Conservation (phyloP, 139 green algal species). For the Chlorella ohadii region DNA sequence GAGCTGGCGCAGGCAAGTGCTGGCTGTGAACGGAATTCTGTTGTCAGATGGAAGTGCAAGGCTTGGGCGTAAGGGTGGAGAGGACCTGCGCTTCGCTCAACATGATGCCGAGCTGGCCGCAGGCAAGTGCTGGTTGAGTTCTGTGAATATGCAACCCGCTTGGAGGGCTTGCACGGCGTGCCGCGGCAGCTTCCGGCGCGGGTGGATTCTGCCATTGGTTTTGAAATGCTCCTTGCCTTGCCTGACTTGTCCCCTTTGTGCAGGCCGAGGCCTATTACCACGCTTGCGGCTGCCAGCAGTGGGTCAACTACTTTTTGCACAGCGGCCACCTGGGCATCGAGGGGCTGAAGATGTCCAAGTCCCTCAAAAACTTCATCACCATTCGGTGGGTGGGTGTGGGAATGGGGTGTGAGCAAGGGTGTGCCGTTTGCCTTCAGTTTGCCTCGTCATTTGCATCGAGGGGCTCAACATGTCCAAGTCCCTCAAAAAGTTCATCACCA, state of each 20-base stretch:
- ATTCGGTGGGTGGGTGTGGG: conserved; percentile 84
- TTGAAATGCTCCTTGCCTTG: too few relatives aligned
- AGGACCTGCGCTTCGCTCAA: conserved; percentile 97
- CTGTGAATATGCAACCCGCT: too few relatives aligned
- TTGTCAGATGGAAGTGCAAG: too few relatives aligned
- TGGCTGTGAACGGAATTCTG: too few relatives aligned
- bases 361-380: conserved; percentile 99
- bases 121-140: neutral
- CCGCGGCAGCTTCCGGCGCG: too few relatives aligned
- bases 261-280: conserved; percentile 71
- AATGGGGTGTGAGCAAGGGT: too few relatives aligned
- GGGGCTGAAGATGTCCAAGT: conserved; percentile 99
- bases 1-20: conserved; percentile 98
- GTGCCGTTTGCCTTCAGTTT: too few relatives aligned
- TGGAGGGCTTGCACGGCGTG: too few relatives aligned
- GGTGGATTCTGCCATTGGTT: too few relatives aligned
- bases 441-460: too few relatives aligned
- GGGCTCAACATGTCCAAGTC: conserved; percentile 76
- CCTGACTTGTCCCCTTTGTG: neutral
- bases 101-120: conserved; percentile 97
- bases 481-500: conserved; percentile 99
- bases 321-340: conserved; percentile 96
- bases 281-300: conserved; percentile 84
- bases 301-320: conserved; percentile 99
- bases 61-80: conserved; percentile 6